Evolutionary conservation across 148 eudicot species (phyloP), one percentile per base, ranked within the genome.

Genomic region (Pouteria glomerata): DNA sequence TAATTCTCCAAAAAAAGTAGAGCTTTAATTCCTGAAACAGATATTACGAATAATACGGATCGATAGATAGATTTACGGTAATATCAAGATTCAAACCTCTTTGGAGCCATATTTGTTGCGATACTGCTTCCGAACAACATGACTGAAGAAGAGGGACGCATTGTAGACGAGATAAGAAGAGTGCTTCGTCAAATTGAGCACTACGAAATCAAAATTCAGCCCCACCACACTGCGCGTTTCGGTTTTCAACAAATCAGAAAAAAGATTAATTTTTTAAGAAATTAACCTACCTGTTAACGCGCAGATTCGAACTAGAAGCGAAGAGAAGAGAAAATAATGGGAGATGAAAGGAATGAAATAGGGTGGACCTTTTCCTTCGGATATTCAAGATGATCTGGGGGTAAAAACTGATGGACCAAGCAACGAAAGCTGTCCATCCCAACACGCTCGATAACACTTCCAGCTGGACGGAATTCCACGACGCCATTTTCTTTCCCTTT

Each of bases 381-480:
- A 85, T 85, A 88, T 92, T 92, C 69, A 92, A 59, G 74, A 92
- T 44, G 66, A 86, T 74, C 76, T 92, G 98, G 5, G 98, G 98
- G 39, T 92, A 92, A 69, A 86, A 88, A 60, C 96, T 86, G 78
- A 90, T 82, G 23, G 98, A 88, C 98, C 98, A 92, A 42, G 93
- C 86, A 19, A 81, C 68, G 75, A 92, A 92, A 34, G 98, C 93
- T 23, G 85, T 61, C 98, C 98, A 92, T 39, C 98, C 98, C 35
- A 92, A 84, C 0, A 84, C 79, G 44, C 77, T 79, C 45, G 84
- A 92, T 21, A 86, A 31, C 3, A 92, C 70, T 57, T 90, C 87
- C 27, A 92, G 67, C 0, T 57, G 78, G 29, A 69, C 50, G 7
- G 96, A 90, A 59, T 92, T 90, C 91, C 96, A n/a, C n/a, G n/a